Evolutionary conservation across 2,329 filamentous ascomycete species (phyloP).

Genomic region (Hypoxylon sp.): DNA sequence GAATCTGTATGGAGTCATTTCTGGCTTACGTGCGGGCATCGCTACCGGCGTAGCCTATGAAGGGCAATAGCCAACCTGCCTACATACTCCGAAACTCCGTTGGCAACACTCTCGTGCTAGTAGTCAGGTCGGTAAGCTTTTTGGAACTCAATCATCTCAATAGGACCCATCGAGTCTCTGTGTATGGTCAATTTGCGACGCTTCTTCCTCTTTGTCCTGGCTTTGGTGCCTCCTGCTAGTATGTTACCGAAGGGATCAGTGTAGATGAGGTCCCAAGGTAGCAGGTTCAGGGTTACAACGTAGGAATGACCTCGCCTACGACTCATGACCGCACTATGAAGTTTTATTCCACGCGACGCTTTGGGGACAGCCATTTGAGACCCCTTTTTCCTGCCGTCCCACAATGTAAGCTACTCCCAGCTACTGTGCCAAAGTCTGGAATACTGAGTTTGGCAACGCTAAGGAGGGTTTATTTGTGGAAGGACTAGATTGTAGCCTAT

Average conservation of each 20-base stretch:
- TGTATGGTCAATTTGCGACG: not conserved
- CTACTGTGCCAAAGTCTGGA: no score
- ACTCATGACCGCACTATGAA: not conserved
- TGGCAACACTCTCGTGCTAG: not conserved
- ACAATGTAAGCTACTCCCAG: not conserved
- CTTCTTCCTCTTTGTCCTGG: not conserved
- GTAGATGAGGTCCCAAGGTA: not conserved
- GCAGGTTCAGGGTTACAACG: not conserved
- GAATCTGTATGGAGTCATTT: not conserved
- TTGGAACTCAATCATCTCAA: not conserved
- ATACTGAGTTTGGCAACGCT: no score
- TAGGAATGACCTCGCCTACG: not conserved
- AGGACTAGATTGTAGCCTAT: no score
- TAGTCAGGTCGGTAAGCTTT: not conserved
- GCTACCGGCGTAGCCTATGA: not conserved
- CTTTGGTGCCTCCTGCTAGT: not conserved
- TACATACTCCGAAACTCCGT: not conserved
- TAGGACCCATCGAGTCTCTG: not conserved
- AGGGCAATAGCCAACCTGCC: not conserved
- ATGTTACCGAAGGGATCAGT: not conserved
- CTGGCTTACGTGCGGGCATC: not conserved
- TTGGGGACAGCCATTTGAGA: not conserved
- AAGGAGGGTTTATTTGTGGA: no score
- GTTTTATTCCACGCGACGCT: not conserved
- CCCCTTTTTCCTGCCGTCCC: not conserved